phyloP scores from a whole-genome alignment of 164 flowering plant genomes.

The Nelumbo lutea region DNA sequence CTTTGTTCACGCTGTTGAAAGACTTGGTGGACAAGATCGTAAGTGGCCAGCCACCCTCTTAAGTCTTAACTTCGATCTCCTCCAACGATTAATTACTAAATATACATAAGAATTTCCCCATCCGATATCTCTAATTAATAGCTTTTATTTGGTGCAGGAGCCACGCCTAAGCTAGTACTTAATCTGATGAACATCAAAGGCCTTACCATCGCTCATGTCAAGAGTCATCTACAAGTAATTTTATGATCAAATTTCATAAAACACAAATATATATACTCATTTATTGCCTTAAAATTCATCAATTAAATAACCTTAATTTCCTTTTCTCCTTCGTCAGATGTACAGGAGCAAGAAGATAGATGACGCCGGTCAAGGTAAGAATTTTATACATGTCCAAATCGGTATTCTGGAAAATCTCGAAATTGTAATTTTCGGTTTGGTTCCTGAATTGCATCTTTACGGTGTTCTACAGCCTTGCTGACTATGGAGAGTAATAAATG shows the following conservation, averaged over 20 bases:
- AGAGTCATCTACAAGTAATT: constrained; percentile 27
- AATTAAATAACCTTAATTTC: no score
- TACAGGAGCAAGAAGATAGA: constrained; percentile 84
- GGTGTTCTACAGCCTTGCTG: neutral
- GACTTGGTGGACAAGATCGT: neutral
- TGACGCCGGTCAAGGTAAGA: constrained; percentile 64
- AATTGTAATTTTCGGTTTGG: constrained; percentile 17
- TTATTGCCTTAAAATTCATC: no score
- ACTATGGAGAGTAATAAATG: no score
- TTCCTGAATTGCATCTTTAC: neutral
- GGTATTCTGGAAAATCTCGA: neutral
- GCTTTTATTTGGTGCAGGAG: constrained; percentile 14
- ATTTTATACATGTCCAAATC: neutral
- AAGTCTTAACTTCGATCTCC: no score
- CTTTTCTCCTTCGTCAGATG: constrained; percentile 41
- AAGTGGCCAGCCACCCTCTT: no score
- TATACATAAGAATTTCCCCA: neutral
- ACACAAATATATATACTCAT: no score
- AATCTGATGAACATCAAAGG: constrained; percentile 27
- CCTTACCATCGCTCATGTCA: constrained; percentile 25
- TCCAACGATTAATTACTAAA: no score
- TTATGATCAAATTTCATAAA: no score
- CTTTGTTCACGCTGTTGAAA: constrained; percentile 37
- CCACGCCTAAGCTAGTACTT: constrained; percentile 23
- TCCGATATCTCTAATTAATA: no score